Evolutionary conservation across 768 basidiomycete genomes (phyloP).

Genomic region (Pisolithus sp.): DNA sequence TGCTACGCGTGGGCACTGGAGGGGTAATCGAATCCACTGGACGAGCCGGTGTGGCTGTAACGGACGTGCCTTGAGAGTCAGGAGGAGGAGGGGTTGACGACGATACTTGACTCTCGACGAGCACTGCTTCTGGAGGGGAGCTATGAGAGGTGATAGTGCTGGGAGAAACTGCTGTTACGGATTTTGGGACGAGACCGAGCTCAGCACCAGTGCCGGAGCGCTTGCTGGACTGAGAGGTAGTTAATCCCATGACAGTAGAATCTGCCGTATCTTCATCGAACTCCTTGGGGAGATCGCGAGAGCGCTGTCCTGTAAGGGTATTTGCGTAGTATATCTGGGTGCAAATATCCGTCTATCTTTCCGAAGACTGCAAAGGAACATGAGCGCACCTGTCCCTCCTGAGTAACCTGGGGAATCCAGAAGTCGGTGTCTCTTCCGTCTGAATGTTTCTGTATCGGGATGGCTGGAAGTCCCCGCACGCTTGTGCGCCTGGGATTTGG

Average conservation of each 20-base stretch:
- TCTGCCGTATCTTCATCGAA: constrained; percentile 51
- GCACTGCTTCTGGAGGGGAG: neutral
- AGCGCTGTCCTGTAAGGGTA: constrained; percentile 70
- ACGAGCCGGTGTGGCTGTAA: constrained; percentile 5
- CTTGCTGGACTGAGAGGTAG: constrained; percentile 43
- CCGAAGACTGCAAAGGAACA: constrained; percentile 1
- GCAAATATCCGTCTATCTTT: neutral
- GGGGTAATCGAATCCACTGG: neutral
- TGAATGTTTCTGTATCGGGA: constrained; percentile 11
- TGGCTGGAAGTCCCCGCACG: constrained; percentile 25
- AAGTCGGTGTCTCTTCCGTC: constrained; percentile 47
- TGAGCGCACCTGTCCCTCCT: constrained; percentile 67
- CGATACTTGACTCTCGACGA: neutral
- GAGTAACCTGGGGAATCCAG: constrained; percentile 85
- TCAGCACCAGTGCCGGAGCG: constrained; percentile 44
- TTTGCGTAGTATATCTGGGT: constrained; percentile 89
- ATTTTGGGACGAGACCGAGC: constrained; percentile 35
- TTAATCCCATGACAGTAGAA: constrained; percentile 48
- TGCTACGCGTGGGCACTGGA: constrained; percentile 13
- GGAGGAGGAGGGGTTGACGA: neutral
- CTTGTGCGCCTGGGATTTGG: constrained; percentile 11
- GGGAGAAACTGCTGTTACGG: constrained; percentile 6
- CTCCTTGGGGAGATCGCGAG: constrained; percentile 76
- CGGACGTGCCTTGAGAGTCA: neutral
- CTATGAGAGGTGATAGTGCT: neutral